Evolutionary conservation across 2,329 filamentous ascomycete genomes (phyloP), one percentile per base, ranked within the genome.

Genomic region (Decorospora gaudefroyi): DNA sequence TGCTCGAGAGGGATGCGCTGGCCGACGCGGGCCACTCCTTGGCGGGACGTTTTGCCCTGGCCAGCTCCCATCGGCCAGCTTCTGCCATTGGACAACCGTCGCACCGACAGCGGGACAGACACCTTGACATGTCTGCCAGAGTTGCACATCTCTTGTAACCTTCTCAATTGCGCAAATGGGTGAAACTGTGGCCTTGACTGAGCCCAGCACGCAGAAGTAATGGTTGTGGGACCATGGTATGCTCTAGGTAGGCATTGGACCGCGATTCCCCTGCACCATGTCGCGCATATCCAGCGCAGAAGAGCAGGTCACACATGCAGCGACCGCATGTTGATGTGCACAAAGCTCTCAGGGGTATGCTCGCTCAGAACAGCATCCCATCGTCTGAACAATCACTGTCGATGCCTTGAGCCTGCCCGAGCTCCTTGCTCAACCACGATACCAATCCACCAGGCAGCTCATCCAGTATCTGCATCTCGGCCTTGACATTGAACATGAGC

Each of bases 381-480:
- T 63, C 61, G 13, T 66, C 59, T 46, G 55, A 49, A 33, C 45
- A 22, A 22, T 39, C 25, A 15, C 12, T 43, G 12, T 34, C 27
- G 7, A 43, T 42, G 27, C 27, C 22, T 25, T 25, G 41, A 23
- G 33, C 33, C 37, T 46, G 21, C 40, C 41, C 38, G 15, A 70
- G 53, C 46, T 61, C 41, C 7, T 42, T 33, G 37, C 45, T 46
- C 47, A 72, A 26, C 63, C 70, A 71, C 19, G 52, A 41, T 18
- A 60, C 57, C 18, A 72, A 32, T 6, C 69, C 67, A 13, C 61
- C 61, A 6, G 58, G 46, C 15, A 57, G 29, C 45, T 68, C 65
- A 23, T 87, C 84, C 5, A 88, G 69, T 12, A 83, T 78, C 59
- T 93, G 87, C 36, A 92, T 88, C 62, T 93, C 88, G 0, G 85